These are phyloP conservation scores for Papiliotrema fonsecae DNA, from an alignment of 1,284 basidiomycete species.

Conservation along the genomic window DNA sequence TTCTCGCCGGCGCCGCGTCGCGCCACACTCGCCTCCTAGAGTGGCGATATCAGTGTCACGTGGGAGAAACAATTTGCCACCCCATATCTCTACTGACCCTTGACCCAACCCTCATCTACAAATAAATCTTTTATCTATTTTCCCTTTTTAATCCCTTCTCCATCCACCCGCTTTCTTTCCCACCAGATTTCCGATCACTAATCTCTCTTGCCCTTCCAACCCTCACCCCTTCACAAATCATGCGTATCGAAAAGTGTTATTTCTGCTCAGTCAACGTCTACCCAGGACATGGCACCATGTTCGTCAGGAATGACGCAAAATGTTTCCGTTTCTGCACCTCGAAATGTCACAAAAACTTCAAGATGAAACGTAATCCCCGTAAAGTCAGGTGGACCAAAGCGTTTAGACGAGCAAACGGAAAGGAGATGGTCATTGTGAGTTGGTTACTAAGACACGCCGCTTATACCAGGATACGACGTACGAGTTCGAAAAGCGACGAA, in stretches of 20 bases:
- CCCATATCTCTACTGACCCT: no score
- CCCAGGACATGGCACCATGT: conserved; percentile 90
- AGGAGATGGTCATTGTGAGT: conserved; percentile 97
- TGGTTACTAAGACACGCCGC: background rate
- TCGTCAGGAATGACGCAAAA: conserved; percentile 95
- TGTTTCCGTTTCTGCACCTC: conserved; percentile 94
- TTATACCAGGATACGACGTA: conserved; percentile 85
- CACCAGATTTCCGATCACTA: background rate
- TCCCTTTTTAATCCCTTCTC: background rate
- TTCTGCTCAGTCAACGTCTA: conserved; percentile 93
- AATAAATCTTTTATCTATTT: no score
- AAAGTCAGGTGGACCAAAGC: conserved; percentile 99
- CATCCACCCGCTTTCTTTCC: background rate
- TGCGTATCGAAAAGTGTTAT: conserved; percentile 86
- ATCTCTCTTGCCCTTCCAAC: background rate
- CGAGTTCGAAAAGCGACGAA: conserved; percentile 98
- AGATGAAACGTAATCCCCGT: conserved; percentile 99
- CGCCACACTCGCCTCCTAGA: no score
- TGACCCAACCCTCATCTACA: no score
- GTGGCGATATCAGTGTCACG: no score
- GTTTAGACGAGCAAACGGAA: conserved; percentile 96
- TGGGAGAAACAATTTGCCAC: no score
- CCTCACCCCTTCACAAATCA: conserved; percentile 34
- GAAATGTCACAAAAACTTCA: conserved; percentile 99
- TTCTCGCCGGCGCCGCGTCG: no score